phyloP scores from a whole-genome alignment of 495 filamentous ascomycete genomes.

The Penicillium pulvis region DNA sequence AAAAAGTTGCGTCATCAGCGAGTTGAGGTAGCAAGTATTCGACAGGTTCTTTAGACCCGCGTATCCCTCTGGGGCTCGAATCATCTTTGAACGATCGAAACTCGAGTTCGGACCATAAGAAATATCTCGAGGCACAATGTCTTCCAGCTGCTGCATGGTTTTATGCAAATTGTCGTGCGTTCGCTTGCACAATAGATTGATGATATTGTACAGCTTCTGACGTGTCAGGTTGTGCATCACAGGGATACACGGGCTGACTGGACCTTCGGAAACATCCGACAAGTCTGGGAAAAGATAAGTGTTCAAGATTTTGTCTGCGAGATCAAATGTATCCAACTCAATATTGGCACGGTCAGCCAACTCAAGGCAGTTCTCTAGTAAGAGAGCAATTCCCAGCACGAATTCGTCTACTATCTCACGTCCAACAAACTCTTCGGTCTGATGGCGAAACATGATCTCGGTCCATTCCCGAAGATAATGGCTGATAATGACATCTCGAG shows the following conservation, averaged over 20 bases:
- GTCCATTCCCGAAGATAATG: constrained; percentile 56
- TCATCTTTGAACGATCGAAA: constrained; percentile 66
- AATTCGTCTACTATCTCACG: constrained; percentile 51
- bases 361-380: constrained; percentile 52
- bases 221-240: constrained; percentile 59
- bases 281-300: constrained; percentile 71
- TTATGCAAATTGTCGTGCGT: constrained; percentile 48
- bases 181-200: constrained; percentile 60
- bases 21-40: constrained; percentile 98
- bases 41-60: constrained; percentile 86
- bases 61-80: constrained; percentile 75
- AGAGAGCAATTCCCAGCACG: constrained; percentile 48
- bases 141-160: constrained; percentile 55
- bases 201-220: constrained; percentile 62
- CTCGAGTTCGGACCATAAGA: constrained; percentile 39
- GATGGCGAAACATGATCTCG: constrained; percentile 54
- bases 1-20: constrained; percentile 91
- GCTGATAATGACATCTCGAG: constrained; percentile 52
- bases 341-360: constrained; percentile 46
- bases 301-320: constrained; percentile 63
- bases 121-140: constrained; percentile 53
- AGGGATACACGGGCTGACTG: constrained; percentile 38
- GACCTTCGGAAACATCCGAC: constrained; percentile 28
- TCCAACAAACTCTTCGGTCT: constrained; percentile 56
- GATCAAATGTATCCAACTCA: constrained; percentile 47